These are phyloP conservation scores for Diplotaxis tenuifolia DNA, from an alignment of 345 rosid species.

Conservation along the genomic window DNA sequence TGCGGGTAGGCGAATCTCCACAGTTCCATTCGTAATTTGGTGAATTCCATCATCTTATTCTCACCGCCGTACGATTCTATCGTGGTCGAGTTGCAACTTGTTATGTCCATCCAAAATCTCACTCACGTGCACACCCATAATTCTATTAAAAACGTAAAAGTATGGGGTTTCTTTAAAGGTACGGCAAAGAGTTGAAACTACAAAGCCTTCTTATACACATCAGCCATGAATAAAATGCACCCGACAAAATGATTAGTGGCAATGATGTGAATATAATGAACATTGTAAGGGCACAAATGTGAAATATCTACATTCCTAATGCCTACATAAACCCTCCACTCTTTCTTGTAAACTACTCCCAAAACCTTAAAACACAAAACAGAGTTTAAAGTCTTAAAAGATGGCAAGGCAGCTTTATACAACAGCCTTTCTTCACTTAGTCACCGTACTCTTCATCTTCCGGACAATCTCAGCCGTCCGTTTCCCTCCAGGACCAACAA, in stretches of 20 bases:
- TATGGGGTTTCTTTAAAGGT: conserved; percentile 33
- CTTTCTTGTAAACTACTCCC: not conserved
- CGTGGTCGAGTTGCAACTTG: not conserved
- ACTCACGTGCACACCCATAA: not conserved
- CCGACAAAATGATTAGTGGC: conserved; percentile 38
- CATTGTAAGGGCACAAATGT: conserved; percentile 20
- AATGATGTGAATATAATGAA: conserved; percentile 8
- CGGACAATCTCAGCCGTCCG: conserved; percentile 30
- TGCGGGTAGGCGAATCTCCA: conserved; percentile 32
- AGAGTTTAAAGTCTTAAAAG: not conserved
- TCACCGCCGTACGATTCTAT: not conserved
- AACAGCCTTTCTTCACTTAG: conserved; percentile 28
- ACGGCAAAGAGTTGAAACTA: conserved; percentile 30
- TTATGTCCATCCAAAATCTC: not conserved
- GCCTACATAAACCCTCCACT: conserved; percentile 32
- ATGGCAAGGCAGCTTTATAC: conserved; percentile 32
- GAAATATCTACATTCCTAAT: not conserved
- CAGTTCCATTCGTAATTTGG: conserved; percentile 1
- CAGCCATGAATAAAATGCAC: conserved; percentile 1
- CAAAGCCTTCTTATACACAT: conserved; percentile 28
- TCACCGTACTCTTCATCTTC: conserved; percentile 35
- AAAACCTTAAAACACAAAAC: not conserved
- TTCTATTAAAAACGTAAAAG: not conserved
- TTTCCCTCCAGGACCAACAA: conserved; percentile 7
- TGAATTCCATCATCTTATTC: conserved; percentile 6